These are phyloP conservation scores for Penicillium dipodomyicola DNA, from an alignment of 495 filamentous ascomycete genomes.

Conservation along the genomic window DNA sequence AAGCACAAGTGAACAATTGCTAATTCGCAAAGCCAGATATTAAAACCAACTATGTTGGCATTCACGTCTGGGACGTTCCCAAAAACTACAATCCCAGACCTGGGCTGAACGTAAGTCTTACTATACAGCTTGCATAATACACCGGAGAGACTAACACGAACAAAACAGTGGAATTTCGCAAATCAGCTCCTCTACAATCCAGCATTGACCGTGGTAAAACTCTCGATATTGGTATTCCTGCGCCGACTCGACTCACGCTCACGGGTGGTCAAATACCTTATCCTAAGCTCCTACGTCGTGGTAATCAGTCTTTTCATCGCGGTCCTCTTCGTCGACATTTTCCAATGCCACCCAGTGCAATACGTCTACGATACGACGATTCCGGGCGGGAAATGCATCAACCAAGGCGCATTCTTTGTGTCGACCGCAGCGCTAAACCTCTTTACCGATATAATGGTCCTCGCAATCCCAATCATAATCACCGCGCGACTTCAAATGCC, in stretches of 20 bases:
- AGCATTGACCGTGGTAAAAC: constrained; percentile 58
- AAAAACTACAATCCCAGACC: constrained; percentile 19
- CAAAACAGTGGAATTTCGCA: constrained; percentile 43
- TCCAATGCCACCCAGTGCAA: constrained; percentile 52
- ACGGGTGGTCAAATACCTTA: constrained; percentile 35
- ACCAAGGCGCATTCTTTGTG: constrained; percentile 43
- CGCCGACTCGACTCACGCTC: constrained; percentile 43
- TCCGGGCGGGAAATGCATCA: constrained; percentile 40
- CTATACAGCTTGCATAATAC: not conserved
- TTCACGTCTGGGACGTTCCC: constrained; percentile 46
- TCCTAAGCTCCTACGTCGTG: constrained; percentile 44
- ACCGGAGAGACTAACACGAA: not conserved
- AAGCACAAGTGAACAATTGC: not conserved
- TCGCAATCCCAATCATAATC: constrained; percentile 49
- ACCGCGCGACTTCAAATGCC: constrained; percentile 47
- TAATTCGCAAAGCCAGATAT: constrained; percentile 39
- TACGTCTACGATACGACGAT: constrained; percentile 43
- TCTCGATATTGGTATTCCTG: constrained; percentile 53
- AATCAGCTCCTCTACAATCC: constrained; percentile 65
- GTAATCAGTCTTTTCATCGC: constrained; percentile 53
- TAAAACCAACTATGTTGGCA: constrained; percentile 52
- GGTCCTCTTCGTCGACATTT: constrained; percentile 55
- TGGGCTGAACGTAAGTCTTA: constrained; percentile 22
- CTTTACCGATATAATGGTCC: constrained; percentile 47
- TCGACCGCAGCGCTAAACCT: constrained; percentile 44